Conservation (phyloP, 2,329 filamentous ascomycete genomes). For the Phaeophleospora eucalypticola region DNA sequence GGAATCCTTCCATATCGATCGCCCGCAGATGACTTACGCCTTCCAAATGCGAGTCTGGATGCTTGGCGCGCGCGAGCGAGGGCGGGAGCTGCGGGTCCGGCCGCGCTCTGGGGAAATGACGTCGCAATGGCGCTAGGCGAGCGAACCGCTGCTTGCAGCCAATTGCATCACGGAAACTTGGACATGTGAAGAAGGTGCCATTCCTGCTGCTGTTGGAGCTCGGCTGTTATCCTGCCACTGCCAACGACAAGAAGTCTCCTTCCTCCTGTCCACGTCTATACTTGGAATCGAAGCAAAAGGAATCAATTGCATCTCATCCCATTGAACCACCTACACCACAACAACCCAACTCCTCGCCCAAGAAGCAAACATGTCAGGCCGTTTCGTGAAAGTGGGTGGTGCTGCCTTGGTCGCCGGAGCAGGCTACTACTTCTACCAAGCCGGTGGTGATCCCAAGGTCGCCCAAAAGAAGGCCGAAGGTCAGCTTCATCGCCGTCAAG, state of each 20-base stretch:
- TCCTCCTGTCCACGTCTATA: background rate
- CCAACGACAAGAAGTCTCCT: no score
- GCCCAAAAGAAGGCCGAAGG: constrained; percentile 86
- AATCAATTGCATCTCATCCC: no score
- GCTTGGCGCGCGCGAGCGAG: background rate
- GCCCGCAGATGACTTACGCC: background rate
- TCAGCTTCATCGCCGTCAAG: constrained; percentile 43
- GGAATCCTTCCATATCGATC: background rate
- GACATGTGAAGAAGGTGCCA: background rate
- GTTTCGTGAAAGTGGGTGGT: constrained; percentile 38
- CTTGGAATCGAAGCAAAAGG: no score
- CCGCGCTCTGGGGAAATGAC: background rate
- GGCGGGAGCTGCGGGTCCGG: no score
- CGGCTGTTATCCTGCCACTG: no score
- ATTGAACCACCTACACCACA: constrained; percentile 24
- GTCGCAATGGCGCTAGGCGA: background rate
- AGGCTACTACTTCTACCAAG: constrained; percentile 87
- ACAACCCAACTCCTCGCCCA: constrained; percentile 1
- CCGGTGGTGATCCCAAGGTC: constrained; percentile 73
- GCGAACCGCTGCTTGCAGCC: background rate
- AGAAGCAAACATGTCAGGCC: constrained; percentile 22
- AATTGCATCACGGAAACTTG: background rate
- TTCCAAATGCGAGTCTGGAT: background rate
- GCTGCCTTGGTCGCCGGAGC: constrained; percentile 60
- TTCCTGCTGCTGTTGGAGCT: no score